Base-by-base conservation (phyloP, 2,329 filamentous ascomycete genomes). In the Fusarium anguioides region DNA sequence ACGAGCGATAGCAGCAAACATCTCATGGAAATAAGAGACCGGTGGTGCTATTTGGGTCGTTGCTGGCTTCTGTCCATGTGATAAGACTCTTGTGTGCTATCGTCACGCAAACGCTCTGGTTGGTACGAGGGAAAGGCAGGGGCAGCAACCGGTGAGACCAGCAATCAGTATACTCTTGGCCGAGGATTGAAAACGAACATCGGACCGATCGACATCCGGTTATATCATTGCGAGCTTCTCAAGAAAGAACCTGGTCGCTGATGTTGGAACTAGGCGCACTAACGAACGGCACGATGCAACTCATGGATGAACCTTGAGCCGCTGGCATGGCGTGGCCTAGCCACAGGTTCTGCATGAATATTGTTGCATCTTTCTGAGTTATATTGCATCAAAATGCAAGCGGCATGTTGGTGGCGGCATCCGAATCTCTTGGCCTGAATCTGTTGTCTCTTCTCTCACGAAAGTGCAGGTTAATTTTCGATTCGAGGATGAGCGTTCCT, bases 111-210 rank as follows among this genome's bases (percentile, higher is more conserved):
- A 64, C 47, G 41, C 47, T 60, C 46, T 74, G 70, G 72, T 74
- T 74, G 72, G 70, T 63, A 72, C 60, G 49, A 62, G 64, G 33
- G 29, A 44, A 52, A 71, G 58, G 50, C 42, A 64, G 65, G 69
- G 64, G 70, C 64, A 67, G 64, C 48, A 69, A 74, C 72, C 72
- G 72, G 72, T 74, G 72, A 74, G 62, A 41, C 47, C 26, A 67
- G 57, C 37, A 58, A 58, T 55, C 52, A 69, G 63, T 59, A 68
- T 68, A 49, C 56, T 69, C 64, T 55, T 53, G 46, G 45, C 45
- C 52, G 57, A 49, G 47, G 36, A 46, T 50, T 33, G 54, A 36
- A 63, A 39, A 27, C 31, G 54, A 59, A 44, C 60, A 67, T 71
- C 53, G 58, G 66, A 46, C 69, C 71, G 66, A 69, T 66, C 68